phyloP scores from a whole-genome alignment of 208 protist genomes.

The Leishmania tropica region DNA sequence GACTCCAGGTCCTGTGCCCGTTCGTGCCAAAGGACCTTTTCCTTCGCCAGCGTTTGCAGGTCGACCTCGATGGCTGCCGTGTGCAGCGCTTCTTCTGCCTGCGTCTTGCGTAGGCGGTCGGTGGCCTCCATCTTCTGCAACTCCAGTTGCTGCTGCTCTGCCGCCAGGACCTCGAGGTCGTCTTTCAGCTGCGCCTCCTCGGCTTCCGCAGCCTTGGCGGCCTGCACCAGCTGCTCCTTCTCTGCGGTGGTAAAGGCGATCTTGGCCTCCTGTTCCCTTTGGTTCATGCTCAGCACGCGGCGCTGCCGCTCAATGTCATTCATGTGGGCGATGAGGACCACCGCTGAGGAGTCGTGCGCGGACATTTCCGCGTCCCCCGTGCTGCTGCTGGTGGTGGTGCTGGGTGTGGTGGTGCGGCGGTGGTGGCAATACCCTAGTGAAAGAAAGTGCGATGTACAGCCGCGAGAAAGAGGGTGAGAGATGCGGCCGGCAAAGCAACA shows the following conservation, averaged over 20 bases:
- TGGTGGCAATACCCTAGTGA: neutral
- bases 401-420: too few species aligned
- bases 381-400: neutral
- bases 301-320: constrained; percentile 79
- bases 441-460: neutral
- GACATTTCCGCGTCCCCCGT: constrained; percentile 8
- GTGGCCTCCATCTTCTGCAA: constrained; percentile 54
- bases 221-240: constrained; percentile 44
- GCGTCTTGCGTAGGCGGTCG: constrained; percentile 58
- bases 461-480: neutral
- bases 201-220: constrained; percentile 32
- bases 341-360: constrained; percentile 44
- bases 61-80: constrained; percentile 32
- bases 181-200: constrained; percentile 51
- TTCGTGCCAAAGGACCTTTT: constrained; percentile 32
- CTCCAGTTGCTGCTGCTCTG: constrained; percentile 68
- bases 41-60: constrained; percentile 28
- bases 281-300: constrained; percentile 62
- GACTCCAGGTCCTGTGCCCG: constrained; percentile 46
- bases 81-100: constrained; percentile 75
- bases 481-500: neutral
- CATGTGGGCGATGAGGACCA: constrained; percentile 72
- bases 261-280: constrained; percentile 74
- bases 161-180: constrained; percentile 55
- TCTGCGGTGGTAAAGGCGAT: constrained; percentile 56